Base-by-base conservation (phyloP, 2,329 filamentous ascomycete genomes). In the Botrytis medusae region DNA sequence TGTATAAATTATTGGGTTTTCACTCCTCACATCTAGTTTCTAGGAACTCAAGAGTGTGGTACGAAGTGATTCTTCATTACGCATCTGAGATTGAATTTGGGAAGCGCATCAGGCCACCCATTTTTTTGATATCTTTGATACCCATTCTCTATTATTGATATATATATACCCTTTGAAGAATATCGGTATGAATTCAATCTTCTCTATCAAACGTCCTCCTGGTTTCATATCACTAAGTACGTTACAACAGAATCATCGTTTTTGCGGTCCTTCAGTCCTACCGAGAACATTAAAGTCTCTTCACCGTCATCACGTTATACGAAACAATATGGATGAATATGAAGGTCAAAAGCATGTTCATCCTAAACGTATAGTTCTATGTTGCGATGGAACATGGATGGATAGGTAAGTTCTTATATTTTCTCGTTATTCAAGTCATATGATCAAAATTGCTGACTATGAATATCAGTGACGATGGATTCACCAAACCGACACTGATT, bases 321-420 rank as follows among this genome's bases (percentile, higher is more conserved):
- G 44, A 48, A 67, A 48, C 25, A 68, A 68, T 8, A 72, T 72
- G 70, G 70, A 42, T 20, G 70, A 72, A 29, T 22, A 29, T n/a
- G 65, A 68, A 34, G 40, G 57, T n/a, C 69, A 62, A 48, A 61
- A 16, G 20, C 6, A 46, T 40, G 14, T 34, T 60, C 62, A 48
- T 16, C 64, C 54, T 14, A 79, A 80, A 68, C 77, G 79, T n/a
- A 72, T 81, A 4, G 76, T 81, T 40, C 73, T 80, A 29, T 80
- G 79, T 63, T 80, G 78, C 69, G 79, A 81, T 75, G 79, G 79
- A 25, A 80, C 80, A 14, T 80, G 78, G 78, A 79, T 79, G 76
- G 77, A 79, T 46, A 77, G 75, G 77, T 78, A 75, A 73, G 14
- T 34, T 69, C 16, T 42, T 37, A 44, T 69, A 32, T 20, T 37